Evolutionary conservation across 441 rosid species (phyloP).

Genomic region (Dalechampia spathulata): DNA sequence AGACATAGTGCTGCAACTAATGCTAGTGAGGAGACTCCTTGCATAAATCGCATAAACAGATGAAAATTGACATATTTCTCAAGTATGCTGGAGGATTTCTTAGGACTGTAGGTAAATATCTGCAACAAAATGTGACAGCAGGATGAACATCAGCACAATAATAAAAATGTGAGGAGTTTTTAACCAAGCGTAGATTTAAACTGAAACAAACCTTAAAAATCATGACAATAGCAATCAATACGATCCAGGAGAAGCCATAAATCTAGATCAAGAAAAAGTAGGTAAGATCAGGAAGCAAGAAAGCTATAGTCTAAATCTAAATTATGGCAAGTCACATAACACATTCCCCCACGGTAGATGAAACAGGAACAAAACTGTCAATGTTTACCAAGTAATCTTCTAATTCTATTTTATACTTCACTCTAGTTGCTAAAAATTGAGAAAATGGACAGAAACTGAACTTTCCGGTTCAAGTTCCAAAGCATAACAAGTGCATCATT

Average conservation of each 20-base stretch:
- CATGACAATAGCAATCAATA: constrained; percentile 54
- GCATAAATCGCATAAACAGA: constrained; percentile 63
- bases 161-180: neutral
- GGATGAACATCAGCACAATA: constrained; percentile 6
- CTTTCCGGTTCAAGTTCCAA: neutral
- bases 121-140: constrained; percentile 23
- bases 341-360: too few species aligned
- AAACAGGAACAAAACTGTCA: too few species aligned
- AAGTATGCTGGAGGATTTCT: constrained; percentile 39
- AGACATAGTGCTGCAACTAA: constrained; percentile 57
- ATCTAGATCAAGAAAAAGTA: constrained; percentile 34
- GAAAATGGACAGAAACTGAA: neutral
- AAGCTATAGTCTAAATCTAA: neutral
- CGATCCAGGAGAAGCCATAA: constrained; percentile 88
- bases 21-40: constrained; percentile 65
- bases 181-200: neutral
- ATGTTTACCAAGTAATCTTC: too few species aligned
- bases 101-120: constrained; percentile 75
- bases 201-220: constrained; percentile 61
- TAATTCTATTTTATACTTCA: neutral
- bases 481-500: neutral
- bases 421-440: neutral
- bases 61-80: constrained; percentile 25
- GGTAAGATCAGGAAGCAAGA: constrained; percentile 16
- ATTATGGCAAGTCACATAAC: neutral